These are phyloP conservation scores for Syzygium aqueum DNA, from an alignment of 345 rosid genomes.

Conservation along the genomic window DNA sequence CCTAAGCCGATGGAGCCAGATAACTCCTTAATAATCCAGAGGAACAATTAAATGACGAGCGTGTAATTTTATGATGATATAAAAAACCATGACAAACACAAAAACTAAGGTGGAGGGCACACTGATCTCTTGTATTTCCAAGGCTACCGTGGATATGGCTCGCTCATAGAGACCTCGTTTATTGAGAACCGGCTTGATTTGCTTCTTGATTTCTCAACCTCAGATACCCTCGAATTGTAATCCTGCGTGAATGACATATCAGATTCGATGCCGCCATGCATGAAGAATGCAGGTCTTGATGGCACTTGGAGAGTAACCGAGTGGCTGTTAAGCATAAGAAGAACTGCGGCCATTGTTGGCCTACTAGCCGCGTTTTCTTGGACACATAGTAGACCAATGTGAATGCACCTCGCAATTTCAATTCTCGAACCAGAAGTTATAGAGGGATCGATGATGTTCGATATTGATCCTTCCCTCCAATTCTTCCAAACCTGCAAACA, in stretches of 20 bases:
- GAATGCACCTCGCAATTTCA: conserved; percentile 29
- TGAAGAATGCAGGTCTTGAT: conserved; percentile 25
- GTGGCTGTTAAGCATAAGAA: conserved; percentile 38
- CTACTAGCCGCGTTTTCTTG: conserved; percentile 34
- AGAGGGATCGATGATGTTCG: too few species aligned
- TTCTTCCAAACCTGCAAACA: too few species aligned
- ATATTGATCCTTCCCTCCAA: too few species aligned
- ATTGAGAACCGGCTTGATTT: rapidly evolving
- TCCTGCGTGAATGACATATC: not conserved
- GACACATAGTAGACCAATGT: conserved; percentile 44
- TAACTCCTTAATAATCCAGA: not conserved
- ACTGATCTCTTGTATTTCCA: not conserved
- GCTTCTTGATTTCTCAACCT: not conserved
- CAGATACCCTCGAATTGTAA: not conserved
- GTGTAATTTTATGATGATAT: not conserved
- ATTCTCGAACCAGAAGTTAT: too few species aligned
- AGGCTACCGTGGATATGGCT: not conserved
- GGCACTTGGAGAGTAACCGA: conserved; percentile 37
- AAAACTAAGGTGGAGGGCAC: not conserved
- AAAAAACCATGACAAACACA: not conserved
- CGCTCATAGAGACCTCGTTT: not conserved
- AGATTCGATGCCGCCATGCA: not conserved
- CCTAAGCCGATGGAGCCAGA: not conserved
- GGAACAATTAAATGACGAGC: not conserved
- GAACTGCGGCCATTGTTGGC: conserved; percentile 41